A percentile compares a stretch with the other conserved stretches of the same genome.
phyloP scores from a whole-genome alignment of 2,329 filamentous ascomycete species.

The Sporothrix mexicana region DNA sequence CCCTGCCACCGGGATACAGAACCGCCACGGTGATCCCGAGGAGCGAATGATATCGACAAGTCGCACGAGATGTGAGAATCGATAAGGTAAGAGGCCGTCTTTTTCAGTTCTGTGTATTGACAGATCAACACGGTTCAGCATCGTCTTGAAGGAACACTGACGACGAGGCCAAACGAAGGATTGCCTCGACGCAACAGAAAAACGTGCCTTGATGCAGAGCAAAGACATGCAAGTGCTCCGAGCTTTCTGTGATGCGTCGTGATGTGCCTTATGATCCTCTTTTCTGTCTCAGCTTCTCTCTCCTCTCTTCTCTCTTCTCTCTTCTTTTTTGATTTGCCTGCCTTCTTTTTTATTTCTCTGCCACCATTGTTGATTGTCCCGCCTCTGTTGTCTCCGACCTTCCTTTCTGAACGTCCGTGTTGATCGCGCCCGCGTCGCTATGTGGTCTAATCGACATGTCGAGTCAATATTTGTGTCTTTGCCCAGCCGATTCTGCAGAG shows the following conservation, averaged over 20 bases:
- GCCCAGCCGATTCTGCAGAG: neutral
- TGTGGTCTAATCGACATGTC: neutral
- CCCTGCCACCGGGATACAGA: neutral
- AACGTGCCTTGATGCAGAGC: constrained; percentile 18
- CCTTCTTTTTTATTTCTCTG: neutral
- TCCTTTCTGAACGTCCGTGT: constrained; percentile 15
- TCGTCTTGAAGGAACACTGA: neutral
- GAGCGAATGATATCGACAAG: neutral
- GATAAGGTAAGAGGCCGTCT: neutral
- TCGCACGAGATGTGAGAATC: neutral
- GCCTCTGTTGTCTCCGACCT: neutral
- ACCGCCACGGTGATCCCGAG: constrained; percentile 3
- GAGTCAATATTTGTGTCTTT: neutral
- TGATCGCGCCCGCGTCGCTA: neutral
- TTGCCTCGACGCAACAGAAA: neutral
- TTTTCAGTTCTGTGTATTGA: no score
- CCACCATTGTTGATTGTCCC: neutral
- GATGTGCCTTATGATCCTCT: constrained; percentile 1
- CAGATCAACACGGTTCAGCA: neutral
- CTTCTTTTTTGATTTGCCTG: neutral
- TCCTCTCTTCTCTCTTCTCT: neutral
- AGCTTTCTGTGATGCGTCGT: neutral
- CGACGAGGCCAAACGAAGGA: neutral
- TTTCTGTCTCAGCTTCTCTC: neutral
- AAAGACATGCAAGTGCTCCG: neutral